Evolutionary conservation across 2,329 filamentous ascomycete species (phyloP), one percentile per base, ranked within the genome.

Genomic region (Pseudocercospora musae): DNA sequence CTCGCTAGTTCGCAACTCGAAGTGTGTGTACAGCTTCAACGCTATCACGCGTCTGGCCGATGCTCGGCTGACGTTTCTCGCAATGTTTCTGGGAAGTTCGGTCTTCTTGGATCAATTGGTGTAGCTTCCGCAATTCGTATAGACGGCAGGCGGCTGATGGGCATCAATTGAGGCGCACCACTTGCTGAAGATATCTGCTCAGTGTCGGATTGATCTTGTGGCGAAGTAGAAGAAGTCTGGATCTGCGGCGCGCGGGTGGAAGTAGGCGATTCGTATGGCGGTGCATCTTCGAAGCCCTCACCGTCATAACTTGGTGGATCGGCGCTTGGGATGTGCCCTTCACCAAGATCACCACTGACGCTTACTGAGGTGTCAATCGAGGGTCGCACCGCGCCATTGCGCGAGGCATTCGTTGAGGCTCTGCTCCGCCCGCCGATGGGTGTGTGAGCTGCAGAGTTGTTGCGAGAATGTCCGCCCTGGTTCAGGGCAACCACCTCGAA

Each of bases 191-290:
- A 33, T 29, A 40, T 40, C 52, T 37, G 21, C 57, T 58, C 54
- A 10, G 21, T 29, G 49, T 42, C 46, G 49, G 57, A 29, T 56
- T 31, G 31, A 21, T 57, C 25, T 40, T 58, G 58, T 42, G 58
- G 18, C 18, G 48, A 21, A 25, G 61, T 50, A 31, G 63, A 49
- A 46, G 59, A 60, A 21, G 60, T 57, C 33, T 59, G 59, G 18
- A 62, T 53, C 27, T 66, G 48, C 42, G 67, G 63, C 48, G 65
- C 52, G 40, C 62, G 68, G 54, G 62, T 50, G 58, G 62, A 75
- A 62, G 13, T 56, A 0, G 80, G 80, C 48, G 78, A 80, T 37
- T 77, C 76, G 59, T 82, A 82, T 4, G 78, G 79, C 18, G 80
- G 80, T n/a, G 80, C 79, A 50, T 82, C 78, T 63, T 81, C 79